Base-by-base conservation (phyloP, 768 basidiomycete species). In the Scleroderma citrinum region DNA sequence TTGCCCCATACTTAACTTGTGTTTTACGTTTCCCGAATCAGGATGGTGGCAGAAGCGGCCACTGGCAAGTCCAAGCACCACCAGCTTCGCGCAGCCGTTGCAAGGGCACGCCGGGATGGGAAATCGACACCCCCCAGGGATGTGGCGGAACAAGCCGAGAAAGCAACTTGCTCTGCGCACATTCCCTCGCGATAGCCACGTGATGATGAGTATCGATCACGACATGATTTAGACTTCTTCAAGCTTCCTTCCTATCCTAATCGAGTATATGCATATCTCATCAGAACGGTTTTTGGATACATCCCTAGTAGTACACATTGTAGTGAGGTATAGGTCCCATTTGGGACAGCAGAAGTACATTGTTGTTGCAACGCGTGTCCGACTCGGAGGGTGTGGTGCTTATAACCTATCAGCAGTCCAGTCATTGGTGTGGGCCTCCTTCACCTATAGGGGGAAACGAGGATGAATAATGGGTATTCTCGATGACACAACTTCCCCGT, bases 1-100 rank as follows among this genome's bases (percentile, higher is more conserved):
- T 37, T 29, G 30, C 34, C 4, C 34, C 14, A 32, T 47, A 23
- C 44, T 55, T 35, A 60, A 23, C 44, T 55, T 35, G 58, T 19
- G 41, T 37, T 47, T n/a, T 23, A 30, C 36, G n/a, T 26, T 10
- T 16, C 14, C 14, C 21, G 21, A 24, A 42, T 36, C 58, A 91
- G 88, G 50, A 87, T 92, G 78, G 89, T 92, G 5, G 88, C 90
- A 3, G 88, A 91, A 64, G 90, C 89, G 6, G 89, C 89, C 3
- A 68, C 80, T 40, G 81, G 85, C 20, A 89, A 84, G 69, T 70
- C 74, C 26, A 87, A 82, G 64, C 81, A 81, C 52, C 63, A 64
- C 12, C 68, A 70, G 8, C 11, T 64, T 35, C 71, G 64, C 43
- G 14, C 40, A 42, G 39, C 59, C 17, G 66, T 64, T 4, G 43